These are phyloP conservation scores for Glaciozyma martinii DNA, from an alignment of 768 basidiomycete species.

Conservation along the genomic window DNA sequence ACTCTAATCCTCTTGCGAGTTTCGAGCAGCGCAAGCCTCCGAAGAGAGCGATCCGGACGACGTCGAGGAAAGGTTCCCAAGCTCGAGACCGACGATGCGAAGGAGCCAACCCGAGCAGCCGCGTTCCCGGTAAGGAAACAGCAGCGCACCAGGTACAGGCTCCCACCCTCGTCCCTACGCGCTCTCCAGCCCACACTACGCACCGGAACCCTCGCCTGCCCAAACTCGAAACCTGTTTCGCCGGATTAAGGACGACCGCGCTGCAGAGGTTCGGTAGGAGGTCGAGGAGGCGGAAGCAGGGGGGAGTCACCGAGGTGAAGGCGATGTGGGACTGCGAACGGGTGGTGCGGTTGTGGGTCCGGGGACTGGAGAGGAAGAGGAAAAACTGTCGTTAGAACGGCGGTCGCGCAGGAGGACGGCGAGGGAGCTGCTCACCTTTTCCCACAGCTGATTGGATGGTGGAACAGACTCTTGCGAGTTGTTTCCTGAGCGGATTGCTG, in stretches of 20 bases:
- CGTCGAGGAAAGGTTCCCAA: too few species aligned
- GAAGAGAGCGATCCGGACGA: too few species aligned
- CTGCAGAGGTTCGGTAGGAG: background rate
- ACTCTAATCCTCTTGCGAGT: too few species aligned
- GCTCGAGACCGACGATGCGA: too few species aligned
- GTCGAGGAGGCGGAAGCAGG: background rate
- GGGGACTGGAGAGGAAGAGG: background rate
- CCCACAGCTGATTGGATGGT: too few species aligned
- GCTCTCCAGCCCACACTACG: background rate
- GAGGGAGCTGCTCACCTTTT: too few species aligned
- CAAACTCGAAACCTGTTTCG: background rate
- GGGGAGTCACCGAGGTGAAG: background rate
- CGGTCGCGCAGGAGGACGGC: background rate
- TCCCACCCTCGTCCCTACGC: background rate
- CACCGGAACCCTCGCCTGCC: background rate
- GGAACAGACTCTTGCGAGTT: too few species aligned
- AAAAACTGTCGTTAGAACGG: background rate
- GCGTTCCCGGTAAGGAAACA: background rate
- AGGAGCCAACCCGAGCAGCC: too few species aligned
- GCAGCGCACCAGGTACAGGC: background rate
- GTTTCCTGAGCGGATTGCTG: too few species aligned
- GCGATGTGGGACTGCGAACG: background rate
- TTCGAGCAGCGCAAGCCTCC: too few species aligned
- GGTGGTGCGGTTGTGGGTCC: background rate
- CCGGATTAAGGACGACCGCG: constrained; percentile 1